Evolutionary conservation across 192 early-diverging fungal genomes (phyloP), one percentile per base, ranked within the genome.

Genomic region (Kickxella alabastrina): DNA sequence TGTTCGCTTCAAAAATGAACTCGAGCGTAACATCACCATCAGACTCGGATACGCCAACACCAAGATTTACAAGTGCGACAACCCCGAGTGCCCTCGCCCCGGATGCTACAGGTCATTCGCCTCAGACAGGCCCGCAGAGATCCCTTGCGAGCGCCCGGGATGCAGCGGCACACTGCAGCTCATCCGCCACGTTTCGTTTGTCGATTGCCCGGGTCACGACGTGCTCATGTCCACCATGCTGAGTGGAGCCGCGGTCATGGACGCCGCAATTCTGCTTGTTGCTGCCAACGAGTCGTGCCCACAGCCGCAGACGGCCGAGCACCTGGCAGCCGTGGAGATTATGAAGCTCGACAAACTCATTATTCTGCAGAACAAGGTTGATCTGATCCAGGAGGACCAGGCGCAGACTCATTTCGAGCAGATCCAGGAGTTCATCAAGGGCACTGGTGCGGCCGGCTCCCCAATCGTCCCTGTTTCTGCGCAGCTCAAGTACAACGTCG

Each of bases 151-250:
- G 59, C 82, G 93, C 47, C 56, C 81, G 3, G 89, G 84, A 19
- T 99, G 92, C 65, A 79, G 63, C 45, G 94, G 96, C 21, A 87
- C 55, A 48, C 89, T 95, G 92, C 75, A 85, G 49, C 71, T 99
- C 58, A 58, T 89, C 43, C 83, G 93, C 59, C 95, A 96, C 59
- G 92, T 98, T 17, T 94, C 92, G 7, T 99, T 99, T 79, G 95
- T 97, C 39, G 96, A 97, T 79, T 97, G 96, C 69, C 95, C 96
- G 23, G 96, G 96, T 36, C 95, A 99, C 90, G 96, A 99, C 79
- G 90, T 97, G 88, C 88, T 97, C 56, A 97, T 96, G 96, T 90
- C 93, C 27, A 97, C 93, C 51, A 97, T 99, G 96, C 80, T 99
- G 54, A 95, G 92, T 81, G 96, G 96, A 55, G 91, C 92, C 28